Percentiles rank a stretch among this genome's conserved stretches.
Evolutionary conservation across 2,329 filamentous ascomycete genomes (phyloP).

Genomic region (Phoma sp.): DNA sequence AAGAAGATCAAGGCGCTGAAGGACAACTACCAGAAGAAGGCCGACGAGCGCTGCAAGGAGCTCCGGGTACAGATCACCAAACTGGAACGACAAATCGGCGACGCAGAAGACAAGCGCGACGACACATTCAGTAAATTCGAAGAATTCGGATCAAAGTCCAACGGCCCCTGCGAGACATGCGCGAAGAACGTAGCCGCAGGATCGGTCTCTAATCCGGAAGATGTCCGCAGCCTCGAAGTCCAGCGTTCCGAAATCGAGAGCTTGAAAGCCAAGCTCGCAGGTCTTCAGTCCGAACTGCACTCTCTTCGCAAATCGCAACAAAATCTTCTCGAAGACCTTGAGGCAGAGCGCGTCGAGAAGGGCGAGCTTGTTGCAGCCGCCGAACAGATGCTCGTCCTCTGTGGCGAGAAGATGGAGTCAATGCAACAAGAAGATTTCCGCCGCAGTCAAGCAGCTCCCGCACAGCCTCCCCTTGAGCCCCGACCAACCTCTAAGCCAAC

Average conservation of each 20-base stretch:
- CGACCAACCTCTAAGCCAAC: constrained; percentile 22
- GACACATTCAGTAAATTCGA: constrained; percentile 67
- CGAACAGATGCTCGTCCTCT: constrained; percentile 82
- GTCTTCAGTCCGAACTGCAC: constrained; percentile 74
- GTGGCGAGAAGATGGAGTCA: constrained; percentile 53
- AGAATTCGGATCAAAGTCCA: constrained; percentile 18
- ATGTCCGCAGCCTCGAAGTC: constrained; percentile 63
- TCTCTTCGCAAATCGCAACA: constrained; percentile 75
- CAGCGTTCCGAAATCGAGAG: constrained; percentile 72
- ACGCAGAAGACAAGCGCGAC: constrained; percentile 71
- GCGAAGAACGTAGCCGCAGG: constrained; percentile 16
- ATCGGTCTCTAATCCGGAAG: constrained; percentile 41
- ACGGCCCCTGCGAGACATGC: constrained; percentile 23
- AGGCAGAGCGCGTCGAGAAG: constrained; percentile 81
- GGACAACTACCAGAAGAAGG: constrained; percentile 80
- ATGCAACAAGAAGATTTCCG: constrained; percentile 55
- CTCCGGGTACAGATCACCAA: constrained; percentile 76
- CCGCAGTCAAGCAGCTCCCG: constrained; percentile 57
- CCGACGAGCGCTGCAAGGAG: constrained; percentile 86
- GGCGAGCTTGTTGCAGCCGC: constrained; percentile 81
- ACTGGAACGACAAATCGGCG: constrained; percentile 76
- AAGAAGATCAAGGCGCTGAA: constrained; percentile 92
- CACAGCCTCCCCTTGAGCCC: constrained; percentile 10
- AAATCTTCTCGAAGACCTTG: constrained; percentile 69
- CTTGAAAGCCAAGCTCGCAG: constrained; percentile 76